Base-by-base conservation (phyloP, 805 yeast genomes). In the Isabelozyma rhagii region DNA sequence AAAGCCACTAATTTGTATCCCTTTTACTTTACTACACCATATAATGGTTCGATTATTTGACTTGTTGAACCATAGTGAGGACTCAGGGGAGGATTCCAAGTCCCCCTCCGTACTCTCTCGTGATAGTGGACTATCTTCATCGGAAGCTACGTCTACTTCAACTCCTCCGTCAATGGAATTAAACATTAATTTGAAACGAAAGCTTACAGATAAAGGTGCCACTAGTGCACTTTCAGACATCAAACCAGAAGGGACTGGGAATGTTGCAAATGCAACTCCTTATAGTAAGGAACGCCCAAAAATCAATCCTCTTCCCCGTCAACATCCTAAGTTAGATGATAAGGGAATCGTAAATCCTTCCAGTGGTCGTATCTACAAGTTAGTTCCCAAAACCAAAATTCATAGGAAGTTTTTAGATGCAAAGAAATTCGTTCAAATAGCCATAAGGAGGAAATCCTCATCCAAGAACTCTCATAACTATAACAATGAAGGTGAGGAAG, bases 381-480 rank as follows among this genome's bases (percentile, higher is more conserved):
- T 46, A 17, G 17, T 52, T 10, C 54, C 54, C 2, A 25, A 31
- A 21, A 34, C 46, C 29, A 47, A 41, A 27, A 41, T 53, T 14
- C 43, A 53, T 4, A 50, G 47, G 21, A 47, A 51, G 9, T 47
- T 59, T 5, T 45, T 54, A 17, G 17, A 21, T 8, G 46, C 47
- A 39, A 55, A 53, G 34, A 55, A 53, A 28, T 55, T 66, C 27
- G 62, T 67, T 9, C 63, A 66, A 46, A 57, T 62, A 36, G 74
- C 76, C 9, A 61, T 71, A 8, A 54, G 76, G 34, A 61, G 72
- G 29, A 71, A 71, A 50, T 28, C 43, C 11, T n/a, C 39, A 18
- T 15, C 60, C 17, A 60, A 57, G 36, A 55, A 60, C 40, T 28
- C 41, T 5, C 39, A 46, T 27, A 53, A 41, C 29, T 50, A 51